Conservation (phyloP, 805 yeast genomes). For the Metschnikowia baotianmanensis region DNA sequence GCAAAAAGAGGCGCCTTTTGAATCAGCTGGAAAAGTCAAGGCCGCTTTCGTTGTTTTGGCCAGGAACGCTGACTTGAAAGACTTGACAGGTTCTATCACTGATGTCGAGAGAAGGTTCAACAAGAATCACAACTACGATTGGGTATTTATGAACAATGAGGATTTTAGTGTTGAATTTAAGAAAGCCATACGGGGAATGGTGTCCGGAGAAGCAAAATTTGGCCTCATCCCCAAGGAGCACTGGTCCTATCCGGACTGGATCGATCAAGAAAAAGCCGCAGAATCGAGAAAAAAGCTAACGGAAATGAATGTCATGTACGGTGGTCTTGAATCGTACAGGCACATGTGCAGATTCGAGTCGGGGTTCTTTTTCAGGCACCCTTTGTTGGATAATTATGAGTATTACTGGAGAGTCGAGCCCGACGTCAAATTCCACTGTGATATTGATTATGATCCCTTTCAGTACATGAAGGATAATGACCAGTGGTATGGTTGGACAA, state of each 20-base stretch:
- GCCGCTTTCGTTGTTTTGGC: slow-evolving; percentile 51
- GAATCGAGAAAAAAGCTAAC: slow-evolving; percentile 22
- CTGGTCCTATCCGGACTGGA: slow-evolving; percentile 22
- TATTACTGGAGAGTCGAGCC: too few relatives aligned
- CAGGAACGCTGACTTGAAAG: slow-evolving; percentile 10
- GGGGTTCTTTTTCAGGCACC: slow-evolving; percentile 20
- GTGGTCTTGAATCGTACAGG: slow-evolving; percentile 15
- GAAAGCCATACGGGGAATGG: slow-evolving; percentile 11
- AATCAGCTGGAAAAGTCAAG: too few relatives aligned
- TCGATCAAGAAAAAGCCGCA: slow-evolving; percentile 25
- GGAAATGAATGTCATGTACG: slow-evolving; percentile 28
- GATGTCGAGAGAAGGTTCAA: too few relatives aligned
- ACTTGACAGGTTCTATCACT: slow-evolving; percentile 19
- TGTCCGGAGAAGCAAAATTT: slow-evolving; percentile 19
- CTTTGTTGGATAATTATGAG: slow-evolving; percentile 19
- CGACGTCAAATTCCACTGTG: too few relatives aligned
- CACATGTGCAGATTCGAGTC: slow-evolving; percentile 21
- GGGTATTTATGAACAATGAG: slow-evolving; percentile 24
- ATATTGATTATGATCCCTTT: too few relatives aligned
- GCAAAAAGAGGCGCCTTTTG: too few relatives aligned
- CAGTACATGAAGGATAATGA: slow-evolving; percentile 17
- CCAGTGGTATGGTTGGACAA: slow-evolving; percentile 23
- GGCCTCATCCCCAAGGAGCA: slow-evolving; percentile 18
- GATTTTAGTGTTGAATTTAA: slow-evolving; percentile 21
- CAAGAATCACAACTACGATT: slow-evolving; percentile 21